Evolutionary conservation across 495 filamentous ascomycete genomes (phyloP).

Genomic region (Annulohypoxylon stygium): DNA sequence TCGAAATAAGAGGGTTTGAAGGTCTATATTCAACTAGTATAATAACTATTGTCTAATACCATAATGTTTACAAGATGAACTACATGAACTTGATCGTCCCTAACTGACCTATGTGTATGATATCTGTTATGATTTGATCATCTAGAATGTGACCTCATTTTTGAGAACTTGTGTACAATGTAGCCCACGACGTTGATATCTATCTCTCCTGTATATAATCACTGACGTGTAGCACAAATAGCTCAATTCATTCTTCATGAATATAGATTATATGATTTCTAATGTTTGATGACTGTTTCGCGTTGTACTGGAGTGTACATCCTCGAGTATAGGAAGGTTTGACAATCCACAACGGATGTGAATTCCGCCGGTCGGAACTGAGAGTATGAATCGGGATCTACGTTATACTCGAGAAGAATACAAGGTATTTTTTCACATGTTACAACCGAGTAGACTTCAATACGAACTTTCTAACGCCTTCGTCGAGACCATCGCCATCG

Average conservation of each 20-base stretch:
- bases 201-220: neutral
- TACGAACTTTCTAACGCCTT: neutral
- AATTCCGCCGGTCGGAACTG: no score
- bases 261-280: no score
- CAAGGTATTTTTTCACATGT: no score
- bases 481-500: neutral
- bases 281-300: no score
- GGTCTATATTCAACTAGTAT: neutral
- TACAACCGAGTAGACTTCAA: neutral
- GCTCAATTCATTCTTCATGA: no score
- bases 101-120: neutral
- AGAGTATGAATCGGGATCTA: no score
- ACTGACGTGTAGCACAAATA: no score
- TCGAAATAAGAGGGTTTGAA: neutral
- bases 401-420: no score
- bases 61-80: constrained; percentile 23
- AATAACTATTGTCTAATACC: constrained; percentile 9
- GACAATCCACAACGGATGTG: no score
- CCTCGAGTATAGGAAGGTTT: no score
- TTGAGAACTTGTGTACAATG: no score
- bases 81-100: neutral
- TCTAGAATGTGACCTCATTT: neutral
- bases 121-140: neutral
- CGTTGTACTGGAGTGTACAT: no score
- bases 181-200: neutral